Base-by-base conservation (phyloP, 148 eudicot genomes). In the Cornus suecica region DNA sequence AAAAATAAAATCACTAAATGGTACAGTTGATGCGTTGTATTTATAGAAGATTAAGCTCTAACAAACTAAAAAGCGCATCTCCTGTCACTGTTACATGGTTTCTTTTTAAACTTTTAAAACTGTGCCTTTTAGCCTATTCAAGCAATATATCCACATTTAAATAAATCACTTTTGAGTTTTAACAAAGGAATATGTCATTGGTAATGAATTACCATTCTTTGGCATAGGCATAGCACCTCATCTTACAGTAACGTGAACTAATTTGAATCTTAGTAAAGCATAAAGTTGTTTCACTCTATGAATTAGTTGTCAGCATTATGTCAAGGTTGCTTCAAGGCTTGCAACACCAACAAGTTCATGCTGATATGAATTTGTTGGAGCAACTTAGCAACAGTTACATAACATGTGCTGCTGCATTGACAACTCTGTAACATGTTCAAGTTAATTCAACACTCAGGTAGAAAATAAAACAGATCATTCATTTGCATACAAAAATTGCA, bases 401-500 rank as follows among this genome's bases (percentile, higher is more conserved):
- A 61, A 15, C 60, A 42, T 64, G 56, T 37, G 15, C 41, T 37
- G 1, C 31, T 9, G 24, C 26, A n/a, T 22, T 56, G 20, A 63
- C 28, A 6, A 41, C 25, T 42, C 23, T 41, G 42, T 64, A 48
- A 48, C 32, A 63, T 61, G 45, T 22, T 61, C 52, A 24, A 28
- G 32, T 37, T 27, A 18, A 60, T 42, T 7, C 61, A 34, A 45
- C 24, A 65, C 32, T 62, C 13, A 13, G 54, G 18, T 16, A 48
- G 54, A 48, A 48, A 48, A 48, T 48, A 18, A 48, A 48, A 48
- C 18, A 48, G 54, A 10, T 24, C 10, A 41, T 52, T 62, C 71
- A 79, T 32, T 30, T 48, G 67, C 22, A 75, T 34, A 62, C 27
- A 7, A 65, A 48, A 31, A 72, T 62, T 54, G 24, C 28, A 32